Percentiles rank a stretch among this genome's conserved stretches.
Evolutionary conservation across 2,329 filamentous ascomycete species (phyloP).

Genomic region (Knoxdaviesia capensis): DNA sequence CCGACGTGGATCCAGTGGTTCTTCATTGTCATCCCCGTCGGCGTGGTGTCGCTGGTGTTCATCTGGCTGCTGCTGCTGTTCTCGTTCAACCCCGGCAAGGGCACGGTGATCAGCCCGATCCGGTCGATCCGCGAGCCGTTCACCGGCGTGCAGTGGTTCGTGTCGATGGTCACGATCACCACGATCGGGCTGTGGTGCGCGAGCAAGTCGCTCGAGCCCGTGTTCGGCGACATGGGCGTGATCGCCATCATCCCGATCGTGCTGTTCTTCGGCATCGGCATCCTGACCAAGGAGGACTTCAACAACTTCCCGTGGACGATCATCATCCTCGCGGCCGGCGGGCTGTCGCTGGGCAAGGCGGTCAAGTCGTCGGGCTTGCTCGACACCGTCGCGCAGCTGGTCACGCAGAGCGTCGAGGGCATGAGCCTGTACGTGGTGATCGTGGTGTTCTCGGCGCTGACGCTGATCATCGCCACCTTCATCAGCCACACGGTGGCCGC

Average conservation of each 20-base stretch:
- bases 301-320: slow-evolving; percentile 99
- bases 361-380: slow-evolving; percentile 85
- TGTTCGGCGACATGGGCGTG: slow-evolving; percentile 97
- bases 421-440: slow-evolving; percentile 74
- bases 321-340: slow-evolving; percentile 90
- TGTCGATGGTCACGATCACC: slow-evolving; percentile 57
- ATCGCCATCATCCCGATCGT: slow-evolving; percentile 92
- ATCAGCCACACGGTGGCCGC: slow-evolving; percentile 96
- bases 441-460: slow-evolving; percentile 66
- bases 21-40: slow-evolving; percentile 85
- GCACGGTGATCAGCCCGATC: slow-evolving; percentile 80
- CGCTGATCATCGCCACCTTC: slow-evolving; percentile 86
- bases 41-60: slow-evolving; percentile 65
- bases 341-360: slow-evolving; percentile 77
- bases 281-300: slow-evolving; percentile 96
- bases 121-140: slow-evolving; percentile 77
- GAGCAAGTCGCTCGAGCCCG: slow-evolving; percentile 65
- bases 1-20: slow-evolving; percentile 96
- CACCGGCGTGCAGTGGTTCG: slow-evolving; percentile 80
- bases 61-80: slow-evolving; percentile 79
- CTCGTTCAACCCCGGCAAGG: slow-evolving; percentile 68
- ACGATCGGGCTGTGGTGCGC: slow-evolving; percentile 90
- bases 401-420: slow-evolving; percentile 53
- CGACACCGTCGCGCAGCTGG: slow-evolving; percentile 64
- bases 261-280: slow-evolving; percentile 89